Conservation (phyloP, 139 green algal genomes). For the Diplosphaera chodatii region DNA sequence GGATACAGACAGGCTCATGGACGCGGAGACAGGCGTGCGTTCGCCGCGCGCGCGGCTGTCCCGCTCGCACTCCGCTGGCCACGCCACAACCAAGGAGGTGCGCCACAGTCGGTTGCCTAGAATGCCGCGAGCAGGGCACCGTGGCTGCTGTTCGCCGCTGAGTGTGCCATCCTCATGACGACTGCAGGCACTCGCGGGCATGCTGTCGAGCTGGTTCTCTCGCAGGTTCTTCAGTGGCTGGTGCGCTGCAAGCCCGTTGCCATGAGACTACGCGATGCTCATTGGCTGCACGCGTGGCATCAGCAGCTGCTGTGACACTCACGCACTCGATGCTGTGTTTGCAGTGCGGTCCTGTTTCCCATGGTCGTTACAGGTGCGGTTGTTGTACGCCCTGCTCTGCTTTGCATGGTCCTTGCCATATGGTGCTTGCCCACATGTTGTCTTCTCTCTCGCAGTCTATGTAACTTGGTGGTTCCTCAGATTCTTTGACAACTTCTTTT, state of each 20-base stretch:
- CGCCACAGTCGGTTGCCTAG: no score
- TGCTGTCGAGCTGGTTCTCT: background rate
- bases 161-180: no score
- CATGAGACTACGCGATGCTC: no score
- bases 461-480: slow-evolving; percentile 76
- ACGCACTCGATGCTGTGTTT: background rate
- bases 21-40: background rate
- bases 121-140: no score
- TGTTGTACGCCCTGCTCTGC: slow-evolving; percentile 48
- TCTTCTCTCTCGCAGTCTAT: slow-evolving; percentile 35
- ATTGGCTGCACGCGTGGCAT: no score
- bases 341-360: slow-evolving; percentile 83
- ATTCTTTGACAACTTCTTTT: slow-evolving; percentile 94
- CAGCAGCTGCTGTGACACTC: no score
- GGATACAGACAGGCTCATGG: background rate
- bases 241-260: no score
- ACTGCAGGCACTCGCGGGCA: background rate
- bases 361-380: slow-evolving; percentile 65
- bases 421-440: background rate
- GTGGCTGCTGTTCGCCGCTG: no score
- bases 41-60: background rate
- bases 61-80: background rate
- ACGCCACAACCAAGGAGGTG: background rate
- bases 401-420: slow-evolving; percentile 6
- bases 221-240: background rate